Conservation (phyloP, 108 stramenopile species). For the Fistulifera solaris region DNA sequence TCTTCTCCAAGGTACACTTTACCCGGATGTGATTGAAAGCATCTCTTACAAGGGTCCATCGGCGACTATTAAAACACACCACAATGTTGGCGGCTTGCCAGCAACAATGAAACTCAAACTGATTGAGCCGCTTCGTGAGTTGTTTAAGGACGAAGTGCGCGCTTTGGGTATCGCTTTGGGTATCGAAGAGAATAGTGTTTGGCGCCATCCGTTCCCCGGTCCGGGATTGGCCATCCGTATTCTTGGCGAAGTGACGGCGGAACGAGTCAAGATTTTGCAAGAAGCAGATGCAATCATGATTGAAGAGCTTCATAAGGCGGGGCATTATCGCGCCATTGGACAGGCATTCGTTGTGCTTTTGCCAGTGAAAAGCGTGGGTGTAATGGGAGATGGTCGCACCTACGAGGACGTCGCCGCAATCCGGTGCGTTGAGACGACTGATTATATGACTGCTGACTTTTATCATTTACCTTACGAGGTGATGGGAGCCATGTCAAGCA, state of each 20-base stretch:
- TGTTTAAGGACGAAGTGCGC: constrained; percentile 98
- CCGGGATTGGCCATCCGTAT: constrained; percentile 97
- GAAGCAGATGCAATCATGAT: constrained; percentile 96
- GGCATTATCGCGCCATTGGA: constrained; percentile 92
- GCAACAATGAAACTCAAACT: constrained; percentile 92
- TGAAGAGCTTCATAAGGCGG: constrained; percentile 81
- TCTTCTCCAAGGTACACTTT: constrained; percentile 94
- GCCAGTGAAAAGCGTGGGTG: constrained; percentile 93
- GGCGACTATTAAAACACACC: constrained; percentile 99
- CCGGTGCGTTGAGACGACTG: constrained; percentile 93
- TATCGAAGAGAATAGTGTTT: constrained; percentile 89
- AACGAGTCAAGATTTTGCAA: constrained; percentile 84
- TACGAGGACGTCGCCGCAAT: constrained; percentile 89
- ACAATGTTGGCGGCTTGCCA: constrained; percentile 97
- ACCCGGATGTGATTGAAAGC: constrained; percentile 99
- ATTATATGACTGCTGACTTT: constrained; percentile 99
- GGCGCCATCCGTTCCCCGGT: constrained; percentile 99
- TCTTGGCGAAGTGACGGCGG: constrained; percentile 82
- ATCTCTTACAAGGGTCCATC: constrained; percentile 97
- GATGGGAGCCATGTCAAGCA: constrained; percentile 87
- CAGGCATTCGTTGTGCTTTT: constrained; percentile 97
- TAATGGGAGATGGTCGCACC: constrained; percentile 96
- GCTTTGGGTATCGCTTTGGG: constrained; percentile 90
- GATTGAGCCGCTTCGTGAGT: constrained; percentile 96
- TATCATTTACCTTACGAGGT: constrained; percentile 95